phyloP scores from a whole-genome alignment of 1,139 yeast genomes.

The Taphrina betulina region DNA sequence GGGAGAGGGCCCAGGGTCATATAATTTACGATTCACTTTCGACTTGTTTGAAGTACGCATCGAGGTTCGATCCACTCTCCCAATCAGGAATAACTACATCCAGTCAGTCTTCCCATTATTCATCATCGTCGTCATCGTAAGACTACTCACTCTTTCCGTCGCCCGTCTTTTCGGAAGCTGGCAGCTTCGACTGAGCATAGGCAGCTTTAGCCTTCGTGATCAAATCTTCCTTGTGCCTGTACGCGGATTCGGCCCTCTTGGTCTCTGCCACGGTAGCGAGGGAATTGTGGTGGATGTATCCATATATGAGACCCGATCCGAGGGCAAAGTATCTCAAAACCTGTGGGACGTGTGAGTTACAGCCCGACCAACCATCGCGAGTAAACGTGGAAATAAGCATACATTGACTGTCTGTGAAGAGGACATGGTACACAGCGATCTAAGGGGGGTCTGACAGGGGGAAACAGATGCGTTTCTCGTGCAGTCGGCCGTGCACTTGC shows the following conservation, averaged over 20 bases:
- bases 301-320: conserved; percentile 85
- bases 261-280: conserved; percentile 62
- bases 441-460: no score
- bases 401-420: no score
- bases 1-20: no score
- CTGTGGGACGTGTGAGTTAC: conserved; percentile 43
- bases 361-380: neutral
- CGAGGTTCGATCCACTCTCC: conserved; percentile 18
- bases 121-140: neutral
- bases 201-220: conserved; percentile 70
- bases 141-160: conserved; percentile 25
- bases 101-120: neutral
- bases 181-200: conserved; percentile 61
- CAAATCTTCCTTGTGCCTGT: conserved; percentile 95
- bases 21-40: conserved; percentile 22
- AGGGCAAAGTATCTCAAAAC: conserved; percentile 91
- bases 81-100: conserved; percentile 25
- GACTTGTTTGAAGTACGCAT: conserved; percentile 29
- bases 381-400: no score
- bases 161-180: conserved; percentile 48
- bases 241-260: conserved; percentile 63
- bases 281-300: conserved; percentile 77
- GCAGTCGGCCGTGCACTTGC: no score
- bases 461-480: no score
- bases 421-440: no score